Conservation (phyloP, 306 rosid genomes). For the Prunus davidiana region DNA sequence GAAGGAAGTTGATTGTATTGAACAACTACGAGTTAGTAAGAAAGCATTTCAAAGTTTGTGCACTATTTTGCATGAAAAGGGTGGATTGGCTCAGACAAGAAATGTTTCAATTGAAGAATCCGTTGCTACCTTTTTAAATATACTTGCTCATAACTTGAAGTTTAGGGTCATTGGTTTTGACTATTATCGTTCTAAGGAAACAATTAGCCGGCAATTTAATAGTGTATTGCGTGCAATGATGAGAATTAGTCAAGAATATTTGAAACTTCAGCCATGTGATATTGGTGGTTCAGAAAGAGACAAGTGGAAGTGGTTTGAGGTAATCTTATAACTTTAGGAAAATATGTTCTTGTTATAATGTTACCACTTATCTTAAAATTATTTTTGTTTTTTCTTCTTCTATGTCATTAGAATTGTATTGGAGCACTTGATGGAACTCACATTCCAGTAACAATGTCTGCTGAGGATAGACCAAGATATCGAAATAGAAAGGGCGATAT, state of each 20-base stretch:
- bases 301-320: not conserved
- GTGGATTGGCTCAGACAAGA: not conserved
- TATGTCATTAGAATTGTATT: not conserved
- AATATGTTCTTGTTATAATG: not conserved
- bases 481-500: not conserved
- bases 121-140: not conserved
- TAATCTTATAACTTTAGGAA: not conserved
- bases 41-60: not conserved
- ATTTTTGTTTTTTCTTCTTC: not conserved
- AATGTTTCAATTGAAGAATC: not conserved
- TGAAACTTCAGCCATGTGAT: not conserved
- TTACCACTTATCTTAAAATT: not conserved
- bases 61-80: not conserved
- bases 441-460: no score
- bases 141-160: not conserved
- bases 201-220: not conserved
- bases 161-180: not conserved
- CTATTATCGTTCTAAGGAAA: not conserved
- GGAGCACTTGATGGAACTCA: no score
- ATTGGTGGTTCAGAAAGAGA: not conserved
- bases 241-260: not conserved
- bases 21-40: not conserved
- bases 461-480: no score
- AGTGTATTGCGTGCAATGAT: not conserved
- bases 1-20: not conserved